Base-by-base conservation (phyloP, 306 rosid genomes). In the Pueraria montana region DNA sequence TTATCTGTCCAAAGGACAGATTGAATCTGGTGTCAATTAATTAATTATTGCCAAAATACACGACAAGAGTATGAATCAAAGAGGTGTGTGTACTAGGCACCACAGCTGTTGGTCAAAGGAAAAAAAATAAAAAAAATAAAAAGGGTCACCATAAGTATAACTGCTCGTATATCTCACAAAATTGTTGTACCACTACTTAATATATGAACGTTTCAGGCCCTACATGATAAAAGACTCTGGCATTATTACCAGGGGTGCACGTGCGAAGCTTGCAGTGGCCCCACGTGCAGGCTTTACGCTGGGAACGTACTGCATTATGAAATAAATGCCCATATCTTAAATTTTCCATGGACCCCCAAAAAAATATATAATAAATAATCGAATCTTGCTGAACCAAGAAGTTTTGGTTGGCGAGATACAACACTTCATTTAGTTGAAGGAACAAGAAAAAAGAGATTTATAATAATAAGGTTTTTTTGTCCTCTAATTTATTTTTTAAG, bases 171-270 rank as follows among this genome's bases (percentile, higher is more conserved):
- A 67, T 23, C 79, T 59, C 75, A 53, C 30, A 49, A 72, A 66
- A 30, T 62, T 86, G 78, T 45, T 64, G 64, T 72, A 76, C 18
- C 79, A 64, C 62, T 52, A 14, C 66, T 77, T 46, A 62, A 63
- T 81, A 77, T 73, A 81, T 72, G 45, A 55, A 77, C 45, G 30
- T 48, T 82, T 64, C 23, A 3, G 88, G 45, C 38, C 85, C 85
- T 61, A 64, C 83, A 14, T 46, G 63, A n/a, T 77, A 63, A 65
- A 78, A 50, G 78, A 65, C 8, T 17, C 72, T 45, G 78, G 18
- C 81, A 66, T 36, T 46, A 72, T 82, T 78, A 71, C 59, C 52
- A 20, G 81, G 10, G 9, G 6, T 66, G 89, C 86, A 86, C 89
- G 84, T 72, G 86, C 40, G 86, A 73, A 61, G n/a, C 46, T 71